These are phyloP conservation scores for Blepharisma undulans DNA, from an alignment of 169 alveolate species.

Conservation along the genomic window DNA sequence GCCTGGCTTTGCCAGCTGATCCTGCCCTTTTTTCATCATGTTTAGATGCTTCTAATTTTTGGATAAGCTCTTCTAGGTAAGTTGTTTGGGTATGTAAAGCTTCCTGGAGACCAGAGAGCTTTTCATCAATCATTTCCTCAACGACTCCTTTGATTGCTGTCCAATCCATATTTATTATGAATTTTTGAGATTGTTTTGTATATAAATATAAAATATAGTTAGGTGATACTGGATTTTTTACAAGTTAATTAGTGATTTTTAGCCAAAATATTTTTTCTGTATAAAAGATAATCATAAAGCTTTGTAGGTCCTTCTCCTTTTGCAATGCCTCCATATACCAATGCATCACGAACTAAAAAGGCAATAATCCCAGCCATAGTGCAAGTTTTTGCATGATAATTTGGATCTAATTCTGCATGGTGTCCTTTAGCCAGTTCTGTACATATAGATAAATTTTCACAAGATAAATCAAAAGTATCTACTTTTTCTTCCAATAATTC, in stretches of 20 bases:
- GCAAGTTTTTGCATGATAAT: background rate
- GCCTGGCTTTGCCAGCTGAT: background rate
- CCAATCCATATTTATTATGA: constrained; percentile 7
- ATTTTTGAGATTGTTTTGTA: background rate
- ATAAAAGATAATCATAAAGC: background rate
- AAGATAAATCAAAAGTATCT: background rate
- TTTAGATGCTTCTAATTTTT: background rate
- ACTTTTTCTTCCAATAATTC: background rate
- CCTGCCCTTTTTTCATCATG: background rate
- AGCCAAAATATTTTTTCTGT: background rate
- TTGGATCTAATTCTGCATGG: background rate
- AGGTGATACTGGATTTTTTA: no score
- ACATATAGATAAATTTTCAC: background rate
- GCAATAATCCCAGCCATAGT: background rate
- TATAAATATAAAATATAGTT: no score
- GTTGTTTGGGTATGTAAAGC: background rate
- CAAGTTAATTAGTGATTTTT: no score
- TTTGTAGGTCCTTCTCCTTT: background rate
- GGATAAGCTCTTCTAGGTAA: background rate
- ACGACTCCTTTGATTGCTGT: background rate
- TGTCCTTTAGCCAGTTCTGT: background rate
- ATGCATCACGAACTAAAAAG: background rate
- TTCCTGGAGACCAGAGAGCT: background rate
- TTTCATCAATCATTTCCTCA: background rate
- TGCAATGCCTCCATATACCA: background rate